Conservation (phyloP, 140 eudicot species). For the Artemisia princeps region DNA sequence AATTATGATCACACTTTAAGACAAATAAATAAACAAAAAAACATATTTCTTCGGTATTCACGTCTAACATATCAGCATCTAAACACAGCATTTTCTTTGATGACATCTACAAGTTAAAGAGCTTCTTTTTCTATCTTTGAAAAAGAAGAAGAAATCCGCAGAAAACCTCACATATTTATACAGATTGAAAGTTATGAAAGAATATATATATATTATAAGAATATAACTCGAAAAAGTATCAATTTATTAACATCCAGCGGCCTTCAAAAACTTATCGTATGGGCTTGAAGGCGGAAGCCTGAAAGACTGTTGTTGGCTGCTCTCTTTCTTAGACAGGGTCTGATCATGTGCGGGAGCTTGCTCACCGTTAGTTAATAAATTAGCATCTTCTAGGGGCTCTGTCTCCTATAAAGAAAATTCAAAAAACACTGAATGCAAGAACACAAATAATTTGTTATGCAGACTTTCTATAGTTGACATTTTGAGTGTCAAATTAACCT, state of each 20-base stretch:
- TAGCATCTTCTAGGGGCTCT: constrained; percentile 20
- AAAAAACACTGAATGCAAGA: background rate
- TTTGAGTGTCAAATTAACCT: background rate
- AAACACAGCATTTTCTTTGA: constrained; percentile 17
- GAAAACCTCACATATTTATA: constrained; percentile 16
- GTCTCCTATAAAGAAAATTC: constrained; percentile 20
- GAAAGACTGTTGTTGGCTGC: constrained; percentile 52
- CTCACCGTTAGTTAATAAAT: constrained; percentile 21
- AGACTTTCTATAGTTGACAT: constrained; percentile 3
- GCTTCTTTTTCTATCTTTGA: constrained; percentile 14
- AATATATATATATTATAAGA: constrained; percentile 12
- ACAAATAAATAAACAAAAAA: background rate
- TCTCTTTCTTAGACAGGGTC: constrained; percentile 31
- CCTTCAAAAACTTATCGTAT: constrained; percentile 67
- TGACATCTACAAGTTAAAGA: constrained; percentile 18
- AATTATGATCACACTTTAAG: constrained; percentile 12
- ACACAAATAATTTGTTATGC: background rate
- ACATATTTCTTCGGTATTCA: background rate
- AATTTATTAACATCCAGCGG: constrained; percentile 57
- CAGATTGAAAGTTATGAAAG: constrained; percentile 12
- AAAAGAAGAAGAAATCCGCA: constrained; percentile 17
- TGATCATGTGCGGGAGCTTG: constrained; percentile 19
- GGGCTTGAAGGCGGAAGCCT: constrained; percentile 82
- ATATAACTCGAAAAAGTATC: constrained; percentile 3
- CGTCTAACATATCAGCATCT: constrained; percentile 23